Conservation (phyloP, 495 filamentous ascomycete genomes). For the Cudoniella acicularis region DNA sequence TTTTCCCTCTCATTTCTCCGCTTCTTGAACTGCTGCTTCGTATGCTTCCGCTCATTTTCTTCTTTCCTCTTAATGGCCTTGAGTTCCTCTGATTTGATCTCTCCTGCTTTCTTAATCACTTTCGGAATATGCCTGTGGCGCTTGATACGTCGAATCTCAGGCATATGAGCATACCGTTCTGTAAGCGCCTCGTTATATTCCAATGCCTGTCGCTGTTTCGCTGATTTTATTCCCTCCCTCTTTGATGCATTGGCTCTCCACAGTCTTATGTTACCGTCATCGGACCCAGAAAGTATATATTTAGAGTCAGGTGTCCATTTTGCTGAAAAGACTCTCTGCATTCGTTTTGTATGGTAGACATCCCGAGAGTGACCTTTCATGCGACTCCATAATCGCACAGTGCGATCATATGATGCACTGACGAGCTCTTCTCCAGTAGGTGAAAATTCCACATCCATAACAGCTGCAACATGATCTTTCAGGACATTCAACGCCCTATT, state of each 20-base stretch:
- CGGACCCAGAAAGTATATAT: conserved; percentile 77
- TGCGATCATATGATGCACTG: conserved; percentile 81
- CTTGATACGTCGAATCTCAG: conserved; percentile 86
- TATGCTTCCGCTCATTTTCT: conserved; percentile 93
- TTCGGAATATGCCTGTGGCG: conserved; percentile 90
- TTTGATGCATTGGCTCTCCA: conserved; percentile 89
- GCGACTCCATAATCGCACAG: conserved; percentile 75
- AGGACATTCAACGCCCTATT: conserved; percentile 83
- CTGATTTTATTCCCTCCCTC: conserved; percentile 79
- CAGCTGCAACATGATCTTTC: conserved; percentile 92
- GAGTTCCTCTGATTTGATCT: conserved; percentile 93
- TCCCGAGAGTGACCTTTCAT: conserved; percentile 81
- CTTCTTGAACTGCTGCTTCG: conserved; percentile 68
- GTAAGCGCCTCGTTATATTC: conserved; percentile 87
- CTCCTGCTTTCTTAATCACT: conserved; percentile 92
- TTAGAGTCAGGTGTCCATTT: conserved; percentile 84
- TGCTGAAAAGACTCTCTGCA: conserved; percentile 91
- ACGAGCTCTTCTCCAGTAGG: conserved; percentile 95
- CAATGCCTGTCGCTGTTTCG: conserved; percentile 76
- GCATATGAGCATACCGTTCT: conserved; percentile 89
- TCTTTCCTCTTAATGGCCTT: conserved; percentile 79
- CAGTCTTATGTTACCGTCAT: conserved; percentile 90
- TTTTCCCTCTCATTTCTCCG: conserved; percentile 87
- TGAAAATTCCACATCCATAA: conserved; percentile 94
- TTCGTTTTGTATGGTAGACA: conserved; percentile 95